Evolutionary conservation across 2,329 filamentous ascomycete species (phyloP).

Genomic region (Calonectria montana): DNA sequence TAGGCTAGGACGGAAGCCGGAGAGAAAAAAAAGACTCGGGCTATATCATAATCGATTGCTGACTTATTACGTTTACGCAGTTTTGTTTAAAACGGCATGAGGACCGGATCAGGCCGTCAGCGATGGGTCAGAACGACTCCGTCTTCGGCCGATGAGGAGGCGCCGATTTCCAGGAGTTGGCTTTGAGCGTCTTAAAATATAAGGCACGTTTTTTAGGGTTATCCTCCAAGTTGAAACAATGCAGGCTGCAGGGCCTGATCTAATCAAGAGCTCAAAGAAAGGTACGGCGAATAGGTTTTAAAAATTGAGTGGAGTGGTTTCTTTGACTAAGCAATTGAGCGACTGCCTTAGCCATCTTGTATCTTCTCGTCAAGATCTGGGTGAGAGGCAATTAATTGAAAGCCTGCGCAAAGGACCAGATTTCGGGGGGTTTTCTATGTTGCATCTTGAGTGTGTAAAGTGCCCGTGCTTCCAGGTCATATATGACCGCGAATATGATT

Average conservation of each 20-base stretch:
- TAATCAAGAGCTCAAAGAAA: background rate
- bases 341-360: background rate
- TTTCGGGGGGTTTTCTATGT: background rate
- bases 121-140: conserved; percentile 24
- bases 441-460: background rate
- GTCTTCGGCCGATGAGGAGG: conserved; percentile 34
- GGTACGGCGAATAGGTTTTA: background rate
- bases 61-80: conserved; percentile 10
- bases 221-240: background rate
- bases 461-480: background rate
- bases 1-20: background rate
- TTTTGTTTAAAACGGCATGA: conserved; percentile 6
- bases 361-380: background rate
- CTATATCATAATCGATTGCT: conserved; percentile 5
- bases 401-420: background rate
- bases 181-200: background rate
- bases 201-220: background rate
- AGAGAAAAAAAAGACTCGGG: background rate
- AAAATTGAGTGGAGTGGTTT: background rate
- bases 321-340: background rate
- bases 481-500: background rate
- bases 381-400: background rate
- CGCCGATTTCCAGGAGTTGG: background rate
- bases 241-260: too few relatives aligned
- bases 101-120: conserved; percentile 13